Base-by-base conservation (phyloP, 768 basidiomycete genomes). In the Pleurotus tuoliensis region DNA sequence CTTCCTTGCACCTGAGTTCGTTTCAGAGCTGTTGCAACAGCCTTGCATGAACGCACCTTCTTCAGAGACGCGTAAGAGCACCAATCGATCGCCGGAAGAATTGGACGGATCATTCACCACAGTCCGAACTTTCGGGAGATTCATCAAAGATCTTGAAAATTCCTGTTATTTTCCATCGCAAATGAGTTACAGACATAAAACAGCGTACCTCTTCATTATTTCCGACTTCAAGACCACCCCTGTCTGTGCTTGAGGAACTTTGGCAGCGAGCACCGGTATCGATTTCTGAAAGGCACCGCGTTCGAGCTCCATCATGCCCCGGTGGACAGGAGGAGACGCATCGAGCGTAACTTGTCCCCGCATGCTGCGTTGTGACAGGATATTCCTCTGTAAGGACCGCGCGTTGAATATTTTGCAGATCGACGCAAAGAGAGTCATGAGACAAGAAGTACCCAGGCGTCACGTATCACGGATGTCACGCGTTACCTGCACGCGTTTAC, bases 221-320 rank as follows among this genome's bases (percentile, higher is more conserved):
- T 75, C 73, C 12, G 85, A 77, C 61, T 79, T 87, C 58, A 89
- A 67, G 27, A 94, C 60, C 0, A 66, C 64, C 1, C 81, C 77
- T 0, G 86, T 81, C 64, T 81, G 80, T 8, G 69, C 69, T 7
- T 85, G 79, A 41, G 81, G 75, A 11, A 92, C 77, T 20, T 84
- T 80, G 18, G 79, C 84, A 20, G 87, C 90, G 30, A 95, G 74
- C 8, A 94, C 78, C 5, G 82, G 75, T 6, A 95, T 63, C 0
- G 79, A 76, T 68, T 82, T 87, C 22, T 67, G 77, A 66, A 97
- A 97, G 5, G 75, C 80, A 59, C 69, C 64, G 58, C 78, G 81
- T 71, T 93, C 83, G n/a, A 93, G 68, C 27, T 77, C 73, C 49
- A 70, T 71, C 66, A 82, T 78, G 58, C 79, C 81, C 45, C 75